Percentiles rank a stretch among this genome's conserved stretches.
Conservation (phyloP, 768 basidiomycete species). For the Boletus rubescentipes region DNA sequence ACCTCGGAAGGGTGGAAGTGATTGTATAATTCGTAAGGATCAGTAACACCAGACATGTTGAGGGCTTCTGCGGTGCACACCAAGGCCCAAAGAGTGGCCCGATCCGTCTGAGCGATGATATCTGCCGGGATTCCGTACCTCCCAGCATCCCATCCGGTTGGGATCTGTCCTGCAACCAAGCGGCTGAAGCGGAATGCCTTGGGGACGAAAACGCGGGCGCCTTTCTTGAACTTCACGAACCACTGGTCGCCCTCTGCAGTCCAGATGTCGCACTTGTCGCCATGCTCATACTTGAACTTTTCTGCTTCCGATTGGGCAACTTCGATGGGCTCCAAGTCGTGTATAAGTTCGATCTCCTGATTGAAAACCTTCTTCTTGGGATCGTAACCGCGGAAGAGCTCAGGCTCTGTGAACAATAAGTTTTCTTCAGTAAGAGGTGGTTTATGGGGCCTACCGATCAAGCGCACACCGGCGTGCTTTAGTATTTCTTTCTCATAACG, state of each 20-base stretch:
- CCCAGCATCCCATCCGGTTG: constrained; percentile 95
- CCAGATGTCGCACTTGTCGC: constrained; percentile 96
- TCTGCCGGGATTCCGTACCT: constrained; percentile 97
- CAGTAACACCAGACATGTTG: constrained; percentile 94
- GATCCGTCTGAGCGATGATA: constrained; percentile 92
- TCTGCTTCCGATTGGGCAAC: constrained; percentile 87
- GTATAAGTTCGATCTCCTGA: constrained; percentile 94
- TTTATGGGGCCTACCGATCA: constrained; percentile 71
- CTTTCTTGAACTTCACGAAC: constrained; percentile 99
- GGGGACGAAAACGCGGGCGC: constrained; percentile 87
- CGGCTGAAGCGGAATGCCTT: constrained; percentile 96
- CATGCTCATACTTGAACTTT: constrained; percentile 96
- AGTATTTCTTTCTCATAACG: constrained; percentile 95
- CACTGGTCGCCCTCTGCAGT: constrained; percentile 88
- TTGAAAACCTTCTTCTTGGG: constrained; percentile 97
- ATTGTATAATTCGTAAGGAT: constrained; percentile 97
- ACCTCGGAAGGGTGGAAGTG: constrained; percentile 96
- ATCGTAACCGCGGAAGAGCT: constrained; percentile 96
- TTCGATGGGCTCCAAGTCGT: constrained; percentile 96
- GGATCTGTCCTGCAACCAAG: constrained; percentile 92
- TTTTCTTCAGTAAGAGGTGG: constrained; percentile 3
- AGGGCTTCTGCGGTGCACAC: constrained; percentile 94
- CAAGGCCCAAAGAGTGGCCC: constrained; percentile 91
- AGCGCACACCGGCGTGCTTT: constrained; percentile 84
- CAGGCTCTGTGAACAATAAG: constrained; percentile 67